phyloP scores from a whole-genome alignment of 2,329 filamentous ascomycete genomes.

The Magnaporthales sp. region DNA sequence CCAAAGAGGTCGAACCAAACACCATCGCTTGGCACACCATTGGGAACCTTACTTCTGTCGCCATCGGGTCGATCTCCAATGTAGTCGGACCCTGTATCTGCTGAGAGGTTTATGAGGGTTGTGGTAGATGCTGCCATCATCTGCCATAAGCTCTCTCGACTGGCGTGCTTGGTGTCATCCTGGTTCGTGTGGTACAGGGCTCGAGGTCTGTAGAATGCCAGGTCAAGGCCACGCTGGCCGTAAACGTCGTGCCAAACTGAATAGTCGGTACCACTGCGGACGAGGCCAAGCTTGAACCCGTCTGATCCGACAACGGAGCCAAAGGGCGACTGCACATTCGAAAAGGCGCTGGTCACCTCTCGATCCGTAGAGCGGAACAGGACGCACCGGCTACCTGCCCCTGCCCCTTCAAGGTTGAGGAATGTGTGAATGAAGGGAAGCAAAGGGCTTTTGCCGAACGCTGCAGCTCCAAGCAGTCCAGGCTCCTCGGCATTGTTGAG shows the following conservation, averaged over 20 bases:
- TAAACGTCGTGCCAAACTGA: slow-evolving; percentile 68
- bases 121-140: slow-evolving; percentile 82
- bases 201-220: slow-evolving; percentile 84
- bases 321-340: slow-evolving; percentile 64
- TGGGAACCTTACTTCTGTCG: slow-evolving; percentile 52
- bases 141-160: slow-evolving; percentile 70
- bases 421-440: slow-evolving; percentile 78
- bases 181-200: slow-evolving; percentile 85
- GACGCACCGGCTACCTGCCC: slow-evolving; percentile 79
- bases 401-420: slow-evolving; percentile 89
- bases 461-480: slow-evolving; percentile 76
- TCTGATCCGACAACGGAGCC: slow-evolving; percentile 76
- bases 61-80: slow-evolving; percentile 46
- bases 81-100: slow-evolving; percentile 59
- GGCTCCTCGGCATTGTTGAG: slow-evolving; percentile 97
- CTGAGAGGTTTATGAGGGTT: slow-evolving; percentile 63
- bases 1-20: slow-evolving; percentile 97
- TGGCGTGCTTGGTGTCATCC: slow-evolving; percentile 76
- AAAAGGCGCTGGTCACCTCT: slow-evolving; percentile 75
- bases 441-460: slow-evolving; percentile 76
- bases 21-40: slow-evolving; percentile 57
- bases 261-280: slow-evolving; percentile 86
- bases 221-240: slow-evolving; percentile 79
- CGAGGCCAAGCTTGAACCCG: slow-evolving; percentile 69
- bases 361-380: slow-evolving; percentile 84